Evolutionary conservation across 139 green algal species (phyloP).

Genomic region (Coelastrella sp.): DNA sequence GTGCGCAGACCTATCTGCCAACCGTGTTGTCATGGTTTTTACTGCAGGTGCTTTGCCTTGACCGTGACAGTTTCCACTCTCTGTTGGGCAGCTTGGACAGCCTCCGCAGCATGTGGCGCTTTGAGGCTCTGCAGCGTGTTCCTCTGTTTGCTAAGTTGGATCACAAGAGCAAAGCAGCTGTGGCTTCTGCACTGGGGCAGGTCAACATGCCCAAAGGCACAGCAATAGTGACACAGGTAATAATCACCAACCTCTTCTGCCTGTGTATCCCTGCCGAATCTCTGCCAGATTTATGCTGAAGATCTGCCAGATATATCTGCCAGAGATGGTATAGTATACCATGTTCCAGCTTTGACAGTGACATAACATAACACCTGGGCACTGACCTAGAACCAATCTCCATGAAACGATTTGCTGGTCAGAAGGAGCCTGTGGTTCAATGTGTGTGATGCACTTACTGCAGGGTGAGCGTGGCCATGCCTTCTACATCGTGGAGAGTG

Average conservation of each 20-base stretch:
- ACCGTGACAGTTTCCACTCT: constrained; percentile 75
- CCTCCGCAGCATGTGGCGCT: constrained; percentile 87
- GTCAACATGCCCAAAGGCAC: constrained; percentile 48
- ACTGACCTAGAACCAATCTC: no score
- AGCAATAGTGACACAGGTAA: constrained; percentile 58
- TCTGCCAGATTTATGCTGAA: no score
- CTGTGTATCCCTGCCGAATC: no score
- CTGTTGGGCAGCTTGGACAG: constrained; percentile 75
- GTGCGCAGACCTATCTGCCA: no score
- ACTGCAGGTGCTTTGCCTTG: constrained; percentile 70
- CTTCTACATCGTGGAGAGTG: constrained; percentile 94
- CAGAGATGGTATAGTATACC: no score
- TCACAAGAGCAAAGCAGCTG: constrained; percentile 25
- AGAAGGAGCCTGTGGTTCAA: neutral
- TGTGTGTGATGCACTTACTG: neutral
- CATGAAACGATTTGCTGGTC: neutral
- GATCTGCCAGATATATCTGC: no score
- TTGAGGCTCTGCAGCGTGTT: constrained; percentile 66
- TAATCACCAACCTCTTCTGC: no score
- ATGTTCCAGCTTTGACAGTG: no score
- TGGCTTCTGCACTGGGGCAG: constrained; percentile 58
- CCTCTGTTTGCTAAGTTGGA: constrained; percentile 63
- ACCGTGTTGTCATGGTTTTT: neutral
- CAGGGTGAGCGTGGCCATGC: constrained; percentile 65
- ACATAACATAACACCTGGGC: no score